These are phyloP conservation scores for Didymellaceae sp. DNA, from an alignment of 2,329 filamentous ascomycete species.

Conservation along the genomic window DNA sequence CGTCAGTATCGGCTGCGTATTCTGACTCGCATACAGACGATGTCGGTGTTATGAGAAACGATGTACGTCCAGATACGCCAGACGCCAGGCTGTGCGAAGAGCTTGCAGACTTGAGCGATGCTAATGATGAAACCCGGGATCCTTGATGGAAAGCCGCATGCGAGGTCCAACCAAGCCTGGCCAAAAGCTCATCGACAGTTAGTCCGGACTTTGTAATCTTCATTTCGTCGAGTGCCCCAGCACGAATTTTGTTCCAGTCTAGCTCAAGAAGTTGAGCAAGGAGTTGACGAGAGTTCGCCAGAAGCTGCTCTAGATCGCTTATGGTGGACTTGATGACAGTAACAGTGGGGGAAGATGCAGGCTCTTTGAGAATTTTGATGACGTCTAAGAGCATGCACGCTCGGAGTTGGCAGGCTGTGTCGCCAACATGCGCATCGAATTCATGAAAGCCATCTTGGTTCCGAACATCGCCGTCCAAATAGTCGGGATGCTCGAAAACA, in stretches of 20 bases:
- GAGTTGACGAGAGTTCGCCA: neutral
- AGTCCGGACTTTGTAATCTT: neutral
- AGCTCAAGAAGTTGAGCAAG: neutral
- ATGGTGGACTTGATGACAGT: neutral
- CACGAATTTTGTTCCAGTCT: neutral
- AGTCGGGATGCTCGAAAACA: neutral
- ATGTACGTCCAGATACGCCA: neutral
- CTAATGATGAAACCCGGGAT: neutral
- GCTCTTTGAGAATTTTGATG: neutral
- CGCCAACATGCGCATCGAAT: constrained; percentile 13
- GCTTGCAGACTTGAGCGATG: neutral
- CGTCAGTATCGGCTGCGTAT: neutral
- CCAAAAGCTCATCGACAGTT: neutral
- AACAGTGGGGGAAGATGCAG: neutral
- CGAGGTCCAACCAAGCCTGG: neutral
- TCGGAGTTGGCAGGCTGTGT: constrained; percentile 15
- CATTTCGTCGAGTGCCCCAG: neutral
- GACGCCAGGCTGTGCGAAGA: neutral
- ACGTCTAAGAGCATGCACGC: constrained; percentile 14
- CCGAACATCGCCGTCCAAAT: neutral
- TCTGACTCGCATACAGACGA: neutral
- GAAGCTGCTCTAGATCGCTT: neutral
- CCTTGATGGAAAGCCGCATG: neutral
- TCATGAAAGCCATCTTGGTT: neutral
- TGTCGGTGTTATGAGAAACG: neutral